phyloP scores from a whole-genome alignment of 1,284 basidiomycete species.

The Ustilago xerochloae region DNA sequence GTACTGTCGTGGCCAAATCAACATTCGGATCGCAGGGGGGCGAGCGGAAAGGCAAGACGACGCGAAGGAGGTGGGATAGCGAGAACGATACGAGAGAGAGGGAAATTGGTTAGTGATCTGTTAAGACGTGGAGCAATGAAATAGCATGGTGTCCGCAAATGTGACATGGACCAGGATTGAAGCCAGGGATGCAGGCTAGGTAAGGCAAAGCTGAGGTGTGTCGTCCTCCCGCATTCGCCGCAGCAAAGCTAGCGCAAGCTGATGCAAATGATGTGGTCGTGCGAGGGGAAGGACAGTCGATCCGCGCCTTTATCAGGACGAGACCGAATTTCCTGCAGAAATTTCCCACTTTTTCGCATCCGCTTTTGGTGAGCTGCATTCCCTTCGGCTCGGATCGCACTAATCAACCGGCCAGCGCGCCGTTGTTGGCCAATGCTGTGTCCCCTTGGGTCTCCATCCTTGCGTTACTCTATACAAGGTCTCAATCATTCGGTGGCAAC shows the following conservation, averaged over 20 bases:
- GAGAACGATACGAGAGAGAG: neutral
- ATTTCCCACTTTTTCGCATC: conserved; percentile 1
- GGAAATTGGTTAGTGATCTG: neutral
- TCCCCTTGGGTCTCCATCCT: neutral
- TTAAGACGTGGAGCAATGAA: too few species aligned
- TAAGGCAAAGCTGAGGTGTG: too few species aligned
- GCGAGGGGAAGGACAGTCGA: conserved; percentile 2
- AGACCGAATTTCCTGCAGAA: conserved; percentile 5
- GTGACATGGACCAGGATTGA: too few species aligned
- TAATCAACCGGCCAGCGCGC: neutral
- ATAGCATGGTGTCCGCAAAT: too few species aligned
- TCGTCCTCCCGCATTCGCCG: too few species aligned
- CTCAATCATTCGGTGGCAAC: neutral
- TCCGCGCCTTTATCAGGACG: neutral
- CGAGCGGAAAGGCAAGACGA: neutral
- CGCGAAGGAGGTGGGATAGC: neutral
- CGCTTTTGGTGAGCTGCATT: neutral
- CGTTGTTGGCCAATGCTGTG: neutral
- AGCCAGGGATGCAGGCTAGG: too few species aligned
- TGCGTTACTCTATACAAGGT: neutral
- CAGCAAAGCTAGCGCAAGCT: neutral
- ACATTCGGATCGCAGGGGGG: neutral
- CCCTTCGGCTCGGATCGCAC: neutral
- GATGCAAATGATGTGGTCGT: neutral
- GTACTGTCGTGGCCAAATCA: neutral